Percentiles rank a stretch among this genome's conserved stretches.
Evolutionary conservation across 352 stramenopile genomes (phyloP).

Genomic region (Hyaloperonospora arabidopsidis): DNA sequence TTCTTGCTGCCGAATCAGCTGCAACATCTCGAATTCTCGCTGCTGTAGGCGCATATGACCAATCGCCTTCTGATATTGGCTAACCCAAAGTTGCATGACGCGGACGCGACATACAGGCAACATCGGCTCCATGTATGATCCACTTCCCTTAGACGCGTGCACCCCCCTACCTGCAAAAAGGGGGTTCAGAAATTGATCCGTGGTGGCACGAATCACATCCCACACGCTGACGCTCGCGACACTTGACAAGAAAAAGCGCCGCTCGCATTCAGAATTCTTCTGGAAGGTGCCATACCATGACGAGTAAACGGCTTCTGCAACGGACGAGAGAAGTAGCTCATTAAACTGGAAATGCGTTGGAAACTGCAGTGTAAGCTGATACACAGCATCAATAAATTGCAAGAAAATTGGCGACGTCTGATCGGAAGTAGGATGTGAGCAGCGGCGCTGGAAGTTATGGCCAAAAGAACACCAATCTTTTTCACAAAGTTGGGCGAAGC

Average conservation of each 20-base stretch:
- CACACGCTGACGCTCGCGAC: conserved; percentile 76
- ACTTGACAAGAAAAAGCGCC: conserved; percentile 49
- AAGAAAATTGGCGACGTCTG: conserved; percentile 97
- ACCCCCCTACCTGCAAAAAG: conserved; percentile 50
- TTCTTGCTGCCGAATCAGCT: conserved; percentile 77
- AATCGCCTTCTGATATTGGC: conserved; percentile 84
- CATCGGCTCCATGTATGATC: conserved; percentile 56
- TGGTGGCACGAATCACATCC: conserved; percentile 78
- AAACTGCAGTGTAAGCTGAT: conserved; percentile 94
- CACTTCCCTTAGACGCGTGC: conserved; percentile 9
- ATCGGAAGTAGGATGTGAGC: conserved; percentile 74
- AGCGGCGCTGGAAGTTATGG: conserved; percentile 82
- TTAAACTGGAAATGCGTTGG: conserved; percentile 98
- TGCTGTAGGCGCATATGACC: conserved; percentile 83
- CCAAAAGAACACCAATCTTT: conserved; percentile 87
- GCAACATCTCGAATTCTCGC: conserved; percentile 78
- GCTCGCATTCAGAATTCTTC: conserved; percentile 81
- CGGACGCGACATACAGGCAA: conserved; percentile 74
- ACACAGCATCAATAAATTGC: conserved; percentile 97
- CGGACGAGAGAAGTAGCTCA: conserved; percentile 84
- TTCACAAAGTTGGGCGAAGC: conserved; percentile 74
- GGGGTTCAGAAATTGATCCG: conserved; percentile 77
- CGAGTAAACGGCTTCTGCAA: conserved; percentile 95
- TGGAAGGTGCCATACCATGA: conserved; percentile 92
- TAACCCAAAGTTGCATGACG: conserved; percentile 82